Base-by-base conservation (phyloP, 2,329 filamentous ascomycete genomes). In the Xylariaceae sp. region DNA sequence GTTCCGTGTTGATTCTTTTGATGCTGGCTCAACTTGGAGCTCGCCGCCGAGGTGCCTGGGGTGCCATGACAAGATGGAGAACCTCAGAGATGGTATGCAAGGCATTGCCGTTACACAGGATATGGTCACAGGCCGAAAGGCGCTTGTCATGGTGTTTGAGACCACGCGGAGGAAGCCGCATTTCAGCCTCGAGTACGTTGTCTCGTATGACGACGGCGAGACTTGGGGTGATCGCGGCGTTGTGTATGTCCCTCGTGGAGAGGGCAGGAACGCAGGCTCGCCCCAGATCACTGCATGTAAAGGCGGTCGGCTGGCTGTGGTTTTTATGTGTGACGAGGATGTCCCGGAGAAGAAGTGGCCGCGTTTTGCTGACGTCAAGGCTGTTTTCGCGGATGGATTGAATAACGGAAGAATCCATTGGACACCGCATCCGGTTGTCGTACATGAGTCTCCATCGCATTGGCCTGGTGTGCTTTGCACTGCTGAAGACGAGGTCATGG, bases 271-370 rank as follows among this genome's bases (percentile, higher is more conserved):
- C 51, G 74, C 73, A 0, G 75, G 75, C 5, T 68, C 73, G 22
- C 74, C 75, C n/a, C 75, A 77, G 63, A 69, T 76, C 50, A 68
- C 72, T 16, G 67, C 66, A 12, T 71, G 73, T 50, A 69, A 60
- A 0, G 69, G 73, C 47, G 70, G 69, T 1, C 69, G 66, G 14
- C 40, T 77, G 52, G 74, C 69, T 1, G 70, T 71, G 1, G 69
- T 75, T 6, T 77, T 76, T 58, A 76, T 76, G 75, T 74, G 73
- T 1, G 74, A 76, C 51, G 73, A 76, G 59, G 73, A 75, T 45
- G 59, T 68, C 0, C 50, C 58, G 1, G 54, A 60, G 45, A 65
- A 67, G 18, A 57, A 62, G 6, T 76, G 74, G 74, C 70, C 73
- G 1, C 58, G 66, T 22, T 65, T 71, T 42, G 72, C 74, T 0